Percentiles rank a stretch among this genome's conserved stretches.
Evolutionary conservation across 1,284 basidiomycete species (phyloP).

Genomic region (Ceratobasidium sp.): DNA sequence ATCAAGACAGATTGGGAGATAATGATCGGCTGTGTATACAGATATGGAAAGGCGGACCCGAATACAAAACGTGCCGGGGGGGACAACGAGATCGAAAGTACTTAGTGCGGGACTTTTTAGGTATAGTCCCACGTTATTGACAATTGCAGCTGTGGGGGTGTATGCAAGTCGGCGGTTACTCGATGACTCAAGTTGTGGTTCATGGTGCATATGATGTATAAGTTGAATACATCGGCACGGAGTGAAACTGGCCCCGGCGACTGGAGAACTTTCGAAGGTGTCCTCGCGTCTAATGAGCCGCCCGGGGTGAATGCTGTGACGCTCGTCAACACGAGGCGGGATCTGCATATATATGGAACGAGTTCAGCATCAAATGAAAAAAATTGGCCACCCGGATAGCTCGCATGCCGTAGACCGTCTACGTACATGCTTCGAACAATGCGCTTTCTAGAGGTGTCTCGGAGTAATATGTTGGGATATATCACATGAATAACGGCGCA

Average conservation of each 20-base stretch:
- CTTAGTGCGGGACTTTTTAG: background rate
- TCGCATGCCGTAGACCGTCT: too few species aligned
- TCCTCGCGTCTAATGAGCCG: background rate
- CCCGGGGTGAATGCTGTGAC: background rate
- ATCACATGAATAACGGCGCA: too few species aligned
- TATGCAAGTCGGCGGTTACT: background rate
- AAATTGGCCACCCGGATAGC: too few species aligned
- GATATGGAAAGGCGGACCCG: conserved; percentile 14
- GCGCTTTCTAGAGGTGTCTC: too few species aligned
- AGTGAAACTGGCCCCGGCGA: background rate
- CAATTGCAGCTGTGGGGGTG: background rate
- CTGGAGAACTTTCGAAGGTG: background rate
- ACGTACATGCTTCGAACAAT: too few species aligned
- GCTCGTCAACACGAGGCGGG: too few species aligned
- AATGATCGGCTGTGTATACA: background rate
- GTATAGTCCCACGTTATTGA: background rate
- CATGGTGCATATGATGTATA: background rate
- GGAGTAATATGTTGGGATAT: too few species aligned
- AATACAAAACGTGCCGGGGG: background rate
- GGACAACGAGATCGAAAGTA: background rate
- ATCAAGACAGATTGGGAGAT: background rate
- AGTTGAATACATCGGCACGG: background rate
- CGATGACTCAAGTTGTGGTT: background rate
- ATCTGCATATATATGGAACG: too few species aligned
- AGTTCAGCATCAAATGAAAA: too few species aligned